These are phyloP conservation scores for Umbilicaria muhlenbergii DNA, from an alignment of 495 filamentous ascomycete species.

Conservation along the genomic window DNA sequence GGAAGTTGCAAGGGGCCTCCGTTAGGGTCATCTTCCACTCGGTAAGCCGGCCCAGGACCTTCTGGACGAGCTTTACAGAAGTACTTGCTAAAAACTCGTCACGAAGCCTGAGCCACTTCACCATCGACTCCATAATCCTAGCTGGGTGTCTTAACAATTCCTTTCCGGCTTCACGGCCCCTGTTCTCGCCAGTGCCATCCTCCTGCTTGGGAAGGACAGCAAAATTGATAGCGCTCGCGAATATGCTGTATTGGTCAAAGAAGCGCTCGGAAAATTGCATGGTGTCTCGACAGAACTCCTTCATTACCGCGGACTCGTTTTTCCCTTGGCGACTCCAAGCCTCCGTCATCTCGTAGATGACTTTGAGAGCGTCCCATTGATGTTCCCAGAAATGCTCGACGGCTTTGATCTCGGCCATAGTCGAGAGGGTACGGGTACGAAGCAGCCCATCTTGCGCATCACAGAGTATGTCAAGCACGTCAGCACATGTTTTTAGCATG, in stretches of 20 bases:
- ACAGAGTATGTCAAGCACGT: conserved; percentile 69
- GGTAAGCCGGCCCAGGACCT: conserved; percentile 57
- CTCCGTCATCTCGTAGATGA: conserved; percentile 74
- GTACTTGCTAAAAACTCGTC: conserved; percentile 69
- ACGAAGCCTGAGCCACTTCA: conserved; percentile 69
- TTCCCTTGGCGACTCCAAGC: conserved; percentile 38
- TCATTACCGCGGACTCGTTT: conserved; percentile 58
- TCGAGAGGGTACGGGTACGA: conserved; percentile 41
- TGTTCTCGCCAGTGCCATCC: conserved; percentile 25
- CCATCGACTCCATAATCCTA: conserved; percentile 46
- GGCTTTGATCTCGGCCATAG: conserved; percentile 42
- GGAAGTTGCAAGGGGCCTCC: conserved; percentile 39
- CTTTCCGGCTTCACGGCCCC: conserved; percentile 30
- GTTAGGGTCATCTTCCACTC: conserved; percentile 54
- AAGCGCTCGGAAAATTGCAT: conserved; percentile 84
- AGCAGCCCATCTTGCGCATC: conserved; percentile 68
- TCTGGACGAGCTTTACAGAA: conserved; percentile 49
- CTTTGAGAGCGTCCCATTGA: conserved; percentile 61
- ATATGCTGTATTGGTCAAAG: conserved; percentile 66
- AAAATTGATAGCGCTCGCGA: conserved; percentile 48
- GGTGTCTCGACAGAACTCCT: conserved; percentile 81
- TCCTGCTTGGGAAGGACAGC: conserved; percentile 16
- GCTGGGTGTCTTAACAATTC: conserved; percentile 45
- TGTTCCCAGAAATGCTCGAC: conserved; percentile 65
- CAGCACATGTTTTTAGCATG: conserved; percentile 56